Conservation (phyloP, 1,284 basidiomycete genomes). For the Hemileccinum hortonii region DNA sequence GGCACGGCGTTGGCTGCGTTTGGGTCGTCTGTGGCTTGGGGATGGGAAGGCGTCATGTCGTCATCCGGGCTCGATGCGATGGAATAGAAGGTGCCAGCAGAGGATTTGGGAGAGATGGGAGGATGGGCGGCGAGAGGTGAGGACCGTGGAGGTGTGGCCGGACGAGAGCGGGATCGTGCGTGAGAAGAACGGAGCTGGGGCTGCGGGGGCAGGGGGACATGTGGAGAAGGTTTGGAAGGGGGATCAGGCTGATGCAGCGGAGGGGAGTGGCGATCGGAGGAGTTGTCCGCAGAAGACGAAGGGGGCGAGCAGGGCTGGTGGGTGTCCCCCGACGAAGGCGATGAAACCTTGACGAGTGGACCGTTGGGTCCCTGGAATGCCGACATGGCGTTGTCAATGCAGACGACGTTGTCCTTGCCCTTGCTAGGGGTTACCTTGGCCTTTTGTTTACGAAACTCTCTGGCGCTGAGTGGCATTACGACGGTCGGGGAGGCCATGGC, state of each 20-base stretch:
- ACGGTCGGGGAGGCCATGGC: conserved; percentile 28
- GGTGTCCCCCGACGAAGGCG: conserved; percentile 6
- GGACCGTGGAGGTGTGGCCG: conserved; percentile 19
- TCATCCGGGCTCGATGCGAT: conserved; percentile 20
- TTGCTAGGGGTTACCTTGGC: conserved; percentile 5
- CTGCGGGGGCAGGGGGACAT: conserved; percentile 4
- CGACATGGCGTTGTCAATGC: conserved; percentile 9
- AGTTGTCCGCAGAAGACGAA: neutral
- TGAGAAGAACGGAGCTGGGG: conserved; percentile 8
- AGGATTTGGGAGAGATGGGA: conserved; percentile 30
- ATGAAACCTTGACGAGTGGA: conserved; percentile 14
- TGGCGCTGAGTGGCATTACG: conserved; percentile 33
- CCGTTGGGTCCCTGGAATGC: neutral
- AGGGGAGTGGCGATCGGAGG: conserved; percentile 9
- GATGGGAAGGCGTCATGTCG: neutral
- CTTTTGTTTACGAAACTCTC: conserved; percentile 27
- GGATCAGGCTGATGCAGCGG: no score
- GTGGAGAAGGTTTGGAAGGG: neutral
- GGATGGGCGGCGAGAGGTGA: conserved; percentile 15
- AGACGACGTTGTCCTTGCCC: conserved; percentile 13
- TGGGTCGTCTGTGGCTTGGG: neutral
- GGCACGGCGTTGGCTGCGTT: neutral
- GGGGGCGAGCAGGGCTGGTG: neutral
- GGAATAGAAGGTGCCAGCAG: conserved; percentile 28
- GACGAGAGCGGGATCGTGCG: conserved; percentile 14